Percentiles rank a stretch among this genome's conserved stretches.
phyloP scores from a whole-genome alignment of 352 stramenopile species.

The Globisporangium parvum region DNA sequence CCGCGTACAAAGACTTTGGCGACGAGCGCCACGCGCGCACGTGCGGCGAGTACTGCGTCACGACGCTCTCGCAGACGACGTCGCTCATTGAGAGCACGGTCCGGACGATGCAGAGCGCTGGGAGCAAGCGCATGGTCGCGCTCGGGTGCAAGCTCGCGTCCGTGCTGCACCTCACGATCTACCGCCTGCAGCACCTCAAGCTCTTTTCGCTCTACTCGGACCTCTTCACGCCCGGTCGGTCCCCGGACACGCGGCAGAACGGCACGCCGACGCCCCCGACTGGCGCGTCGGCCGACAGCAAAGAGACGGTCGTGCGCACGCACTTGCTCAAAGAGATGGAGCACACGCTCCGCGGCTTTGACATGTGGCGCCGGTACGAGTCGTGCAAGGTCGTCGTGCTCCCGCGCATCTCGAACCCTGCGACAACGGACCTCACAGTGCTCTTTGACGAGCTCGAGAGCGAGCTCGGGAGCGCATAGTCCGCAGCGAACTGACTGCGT shows the following conservation, averaged over 20 bases:
- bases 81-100: conserved; percentile 80
- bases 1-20: conserved; percentile 64
- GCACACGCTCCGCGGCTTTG: conserved; percentile 76
- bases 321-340: conserved; percentile 84
- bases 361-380: conserved; percentile 86
- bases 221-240: conserved; percentile 67
- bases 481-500: too few relatives aligned
- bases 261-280: conserved; percentile 60
- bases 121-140: conserved; percentile 55
- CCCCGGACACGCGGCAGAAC: conserved; percentile 65
- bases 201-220: conserved; percentile 78
- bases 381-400: conserved; percentile 59
- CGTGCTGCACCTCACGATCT: conserved; percentile 75
- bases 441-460: conserved; percentile 70
- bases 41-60: conserved; percentile 59
- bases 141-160: conserved; percentile 80
- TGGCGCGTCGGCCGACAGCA: conserved; percentile 36
- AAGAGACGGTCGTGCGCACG: conserved; percentile 58
- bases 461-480: conserved; percentile 41
- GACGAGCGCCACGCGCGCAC: conserved; percentile 54
- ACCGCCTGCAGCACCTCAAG: conserved; percentile 77
- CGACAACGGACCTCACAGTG: conserved; percentile 51
- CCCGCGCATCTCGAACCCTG: conserved; percentile 67
- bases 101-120: conserved; percentile 49
- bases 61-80: conserved; percentile 69